Conservation (phyloP, 2,329 filamentous ascomycete species). For the Exophiala phaeomuriformis region DNA sequence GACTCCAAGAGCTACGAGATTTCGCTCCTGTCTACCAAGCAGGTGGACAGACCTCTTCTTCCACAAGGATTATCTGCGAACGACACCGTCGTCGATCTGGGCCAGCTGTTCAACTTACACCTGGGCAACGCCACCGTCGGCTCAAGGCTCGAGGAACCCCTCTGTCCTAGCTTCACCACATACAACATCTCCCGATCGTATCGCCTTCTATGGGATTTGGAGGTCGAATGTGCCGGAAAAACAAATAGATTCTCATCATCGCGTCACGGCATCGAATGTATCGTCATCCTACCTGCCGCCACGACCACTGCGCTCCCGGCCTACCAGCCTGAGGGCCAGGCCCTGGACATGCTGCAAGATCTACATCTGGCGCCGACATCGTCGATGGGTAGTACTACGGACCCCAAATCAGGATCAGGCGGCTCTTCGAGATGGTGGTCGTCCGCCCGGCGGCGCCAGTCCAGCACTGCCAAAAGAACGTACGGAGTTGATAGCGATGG, state of each 20-base stretch:
- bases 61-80: slow-evolving; percentile 4
- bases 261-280: slow-evolving; percentile 6
- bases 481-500: neutral
- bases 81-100: slow-evolving; percentile 9
- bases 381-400: too few relatives aligned
- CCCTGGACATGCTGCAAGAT: too few relatives aligned
- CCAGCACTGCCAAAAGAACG: neutral
- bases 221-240: slow-evolving; percentile 22
- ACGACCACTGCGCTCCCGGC: neutral
- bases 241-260: slow-evolving; percentile 11
- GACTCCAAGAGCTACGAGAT: slow-evolving; percentile 18
- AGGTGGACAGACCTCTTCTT: neutral
- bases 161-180: slow-evolving; percentile 20
- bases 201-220: slow-evolving; percentile 19
- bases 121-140: slow-evolving; percentile 20
- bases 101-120: slow-evolving; percentile 9
- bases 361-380: too few relatives aligned
- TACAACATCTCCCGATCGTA: slow-evolving; percentile 23
- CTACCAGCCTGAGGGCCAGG: too few relatives aligned
- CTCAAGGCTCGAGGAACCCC: slow-evolving; percentile 16
- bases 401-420: neutral
- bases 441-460: neutral
- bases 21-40: neutral
- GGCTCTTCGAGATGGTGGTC: neutral
- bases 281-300: slow-evolving; percentile 11